Evolutionary conservation across 768 basidiomycete species (phyloP).

Genomic region (Rickenella mellea): DNA sequence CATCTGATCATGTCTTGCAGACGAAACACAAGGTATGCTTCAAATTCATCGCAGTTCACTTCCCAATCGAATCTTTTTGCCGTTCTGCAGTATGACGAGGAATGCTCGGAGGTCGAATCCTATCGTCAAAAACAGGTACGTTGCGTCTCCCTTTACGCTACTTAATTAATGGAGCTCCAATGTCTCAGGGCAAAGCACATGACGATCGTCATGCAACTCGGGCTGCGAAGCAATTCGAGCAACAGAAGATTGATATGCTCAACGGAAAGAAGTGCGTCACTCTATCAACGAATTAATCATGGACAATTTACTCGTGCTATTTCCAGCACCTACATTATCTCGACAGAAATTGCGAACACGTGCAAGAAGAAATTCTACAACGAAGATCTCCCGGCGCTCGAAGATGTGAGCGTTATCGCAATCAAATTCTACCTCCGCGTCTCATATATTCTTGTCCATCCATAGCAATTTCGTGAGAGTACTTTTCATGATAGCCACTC

Average conservation of each 20-base stretch:
- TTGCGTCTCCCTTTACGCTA: conserved; percentile 8
- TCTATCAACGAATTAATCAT: not conserved
- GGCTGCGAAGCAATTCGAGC: conserved; percentile 63
- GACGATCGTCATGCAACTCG: conserved; percentile 75
- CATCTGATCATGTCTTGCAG: conserved; percentile 21
- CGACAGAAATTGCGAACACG: conserved; percentile 59
- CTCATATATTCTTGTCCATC: conserved; percentile 8
- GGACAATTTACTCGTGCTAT: not conserved
- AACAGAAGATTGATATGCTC: conserved; percentile 68
- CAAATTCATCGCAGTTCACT: not conserved
- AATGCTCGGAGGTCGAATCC: conserved; percentile 63
- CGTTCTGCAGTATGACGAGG: conserved; percentile 59
- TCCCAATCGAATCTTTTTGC: not conserved
- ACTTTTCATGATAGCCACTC: not conserved
- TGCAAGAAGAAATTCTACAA: conserved; percentile 62
- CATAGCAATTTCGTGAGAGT: conserved; percentile 61
- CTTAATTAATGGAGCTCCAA: not conserved
- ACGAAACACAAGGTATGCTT: conserved; percentile 51
- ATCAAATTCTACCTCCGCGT: conserved; percentile 4
- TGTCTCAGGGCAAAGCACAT: conserved; percentile 46
- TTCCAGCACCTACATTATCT: conserved; percentile 58
- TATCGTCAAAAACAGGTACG: conserved; percentile 73
- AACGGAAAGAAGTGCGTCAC: conserved; percentile 66
- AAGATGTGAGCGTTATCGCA: conserved; percentile 47
- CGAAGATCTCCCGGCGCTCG: conserved; percentile 57